Evolutionary conservation across 139 green algal genomes (phyloP), one percentile per base, ranked within the genome.

Genomic region (Pedinophyceae sp.): DNA sequence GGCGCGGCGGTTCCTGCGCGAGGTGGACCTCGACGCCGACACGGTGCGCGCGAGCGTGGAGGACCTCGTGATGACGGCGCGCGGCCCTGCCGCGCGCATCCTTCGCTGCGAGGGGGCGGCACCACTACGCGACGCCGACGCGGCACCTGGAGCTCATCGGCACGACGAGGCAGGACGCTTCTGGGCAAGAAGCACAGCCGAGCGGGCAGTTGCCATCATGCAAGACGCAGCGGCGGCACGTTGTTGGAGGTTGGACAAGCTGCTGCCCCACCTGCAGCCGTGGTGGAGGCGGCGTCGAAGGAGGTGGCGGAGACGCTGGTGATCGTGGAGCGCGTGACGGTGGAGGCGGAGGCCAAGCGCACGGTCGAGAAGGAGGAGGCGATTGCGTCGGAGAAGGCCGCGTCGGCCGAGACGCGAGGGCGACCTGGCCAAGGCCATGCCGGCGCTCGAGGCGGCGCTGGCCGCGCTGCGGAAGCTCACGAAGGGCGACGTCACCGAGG

Each of bases 81-180:
- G 38, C 52, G 67, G 7, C 43, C 4, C 60, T 84, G 52, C 61
- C 76, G 2, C 30, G 39, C 4, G 30, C 64, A 16, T 78, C 71
- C 60, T 34, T 51, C 40, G n/a, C 27, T 7, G 62, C 83, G 64
- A 57, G 70, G 58, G 56, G 61, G 45, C 75, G 77, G 25, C 62
- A 84, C 67, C 81, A 84, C 69, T 88, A 88, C 61, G 64, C 80
- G 27, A 88, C 80, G 27, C 78, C 80, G 34, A 86, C 80, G 19
- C 71, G 50, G 23, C 86, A 88, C 66, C 71, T 88, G 45, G 78
- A 88, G 69, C 74, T 89, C 25, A 69, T 89, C 30, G 30, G 52
- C 28, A 71, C 52, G 38, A 87, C 76, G 71, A 81, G 77, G 65
- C 66, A 81, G 77, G 64, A 68, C 55, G 27, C 69, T 88, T 38